Percentiles rank a stretch among this genome's conserved stretches.
phyloP scores from a whole-genome alignment of 768 basidiomycete species.

The Daedaleopsis nitida region DNA sequence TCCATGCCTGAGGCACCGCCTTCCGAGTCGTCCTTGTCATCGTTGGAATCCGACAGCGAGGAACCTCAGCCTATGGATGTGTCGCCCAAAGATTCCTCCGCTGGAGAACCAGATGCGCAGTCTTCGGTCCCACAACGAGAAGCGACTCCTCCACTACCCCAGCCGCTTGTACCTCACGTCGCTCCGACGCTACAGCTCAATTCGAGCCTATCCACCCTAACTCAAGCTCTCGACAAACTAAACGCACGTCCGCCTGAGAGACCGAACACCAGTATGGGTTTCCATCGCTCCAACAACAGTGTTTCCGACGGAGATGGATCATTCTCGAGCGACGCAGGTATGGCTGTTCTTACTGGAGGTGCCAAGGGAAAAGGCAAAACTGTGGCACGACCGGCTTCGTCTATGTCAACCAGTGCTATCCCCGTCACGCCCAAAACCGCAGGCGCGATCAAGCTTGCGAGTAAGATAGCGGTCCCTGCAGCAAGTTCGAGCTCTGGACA shows the following conservation, averaged over 20 bases:
- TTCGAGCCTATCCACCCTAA: conserved; percentile 58
- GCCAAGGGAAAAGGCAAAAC: neutral
- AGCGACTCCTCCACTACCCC: neutral
- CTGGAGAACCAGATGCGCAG: neutral
- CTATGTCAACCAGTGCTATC: neutral
- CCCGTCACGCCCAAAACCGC: neutral
- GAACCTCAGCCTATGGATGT: neutral
- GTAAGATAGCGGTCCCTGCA: neutral
- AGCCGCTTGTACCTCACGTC: neutral
- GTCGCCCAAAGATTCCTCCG: too few relatives aligned
- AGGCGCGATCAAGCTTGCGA: neutral
- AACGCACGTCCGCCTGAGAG: conserved; percentile 63
- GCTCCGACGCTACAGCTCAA: conserved; percentile 3
- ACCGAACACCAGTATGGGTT: conserved; percentile 73
- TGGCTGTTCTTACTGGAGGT: neutral
- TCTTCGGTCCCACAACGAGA: neutral
- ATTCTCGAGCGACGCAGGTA: neutral
- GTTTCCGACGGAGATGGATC: conserved; percentile 28
- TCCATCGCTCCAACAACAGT: conserved; percentile 38
- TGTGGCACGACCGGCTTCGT: neutral
- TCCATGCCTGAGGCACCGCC: neutral
- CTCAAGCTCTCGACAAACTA: conserved; percentile 72
- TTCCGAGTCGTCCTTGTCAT: neutral
- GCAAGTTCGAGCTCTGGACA: neutral
- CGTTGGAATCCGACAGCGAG: neutral